Conservation (phyloP, 345 rosid genomes). For the Toxicodendron radicans region DNA sequence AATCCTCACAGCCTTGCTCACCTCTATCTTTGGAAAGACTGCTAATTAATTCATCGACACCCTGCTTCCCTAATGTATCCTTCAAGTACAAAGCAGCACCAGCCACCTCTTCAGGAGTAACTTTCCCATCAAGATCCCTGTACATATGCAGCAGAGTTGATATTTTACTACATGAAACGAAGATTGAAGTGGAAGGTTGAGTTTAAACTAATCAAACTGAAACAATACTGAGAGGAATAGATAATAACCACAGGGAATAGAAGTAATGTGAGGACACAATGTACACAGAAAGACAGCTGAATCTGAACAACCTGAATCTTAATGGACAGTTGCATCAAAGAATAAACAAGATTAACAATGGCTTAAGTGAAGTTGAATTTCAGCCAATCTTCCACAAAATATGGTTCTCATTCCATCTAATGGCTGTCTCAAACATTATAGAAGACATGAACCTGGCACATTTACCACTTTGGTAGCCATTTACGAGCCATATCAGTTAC, state of each 20-base stretch:
- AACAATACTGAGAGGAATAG: background rate
- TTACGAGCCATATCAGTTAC: background rate
- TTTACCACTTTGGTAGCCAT: background rate
- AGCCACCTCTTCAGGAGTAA: slow-evolving; percentile 84
- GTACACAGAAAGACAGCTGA: background rate
- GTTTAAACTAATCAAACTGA: slow-evolving; percentile 1
- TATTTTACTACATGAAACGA: background rate
- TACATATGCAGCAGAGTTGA: slow-evolving; percentile 11
- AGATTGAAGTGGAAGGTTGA: background rate
- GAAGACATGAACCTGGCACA: background rate
- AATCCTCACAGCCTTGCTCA: slow-evolving; percentile 20
- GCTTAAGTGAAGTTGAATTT: background rate
- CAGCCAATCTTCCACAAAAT: background rate
- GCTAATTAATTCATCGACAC: slow-evolving; percentile 72
- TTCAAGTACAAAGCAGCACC: slow-evolving; percentile 80
- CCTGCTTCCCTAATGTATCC: slow-evolving; percentile 70
- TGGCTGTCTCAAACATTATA: background rate
- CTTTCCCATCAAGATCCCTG: slow-evolving; percentile 90
- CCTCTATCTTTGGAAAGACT: slow-evolving; percentile 81
- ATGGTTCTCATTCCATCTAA: background rate
- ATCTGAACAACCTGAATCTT: background rate
- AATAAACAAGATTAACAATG: background rate
- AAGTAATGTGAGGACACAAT: background rate
- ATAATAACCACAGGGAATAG: background rate
- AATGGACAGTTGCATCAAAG: background rate